Evolutionary conservation across 2,329 filamentous ascomycete species (phyloP).

Genomic region (Dactylellina leptospora): DNA sequence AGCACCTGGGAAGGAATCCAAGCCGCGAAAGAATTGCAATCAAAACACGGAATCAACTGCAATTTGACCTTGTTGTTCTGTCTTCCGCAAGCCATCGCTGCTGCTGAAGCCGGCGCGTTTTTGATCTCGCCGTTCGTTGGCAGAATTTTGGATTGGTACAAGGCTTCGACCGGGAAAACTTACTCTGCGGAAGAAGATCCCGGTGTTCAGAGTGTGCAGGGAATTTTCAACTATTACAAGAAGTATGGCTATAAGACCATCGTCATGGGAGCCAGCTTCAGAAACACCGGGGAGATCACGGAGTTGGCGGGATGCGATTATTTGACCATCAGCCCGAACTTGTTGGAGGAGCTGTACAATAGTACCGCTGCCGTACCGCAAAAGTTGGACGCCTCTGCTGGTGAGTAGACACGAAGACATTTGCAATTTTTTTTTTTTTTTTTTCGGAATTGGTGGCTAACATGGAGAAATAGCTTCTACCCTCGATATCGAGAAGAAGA

Average conservation of each 20-base stretch:
- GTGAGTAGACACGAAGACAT: slow-evolving; percentile 19
- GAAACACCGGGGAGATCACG: slow-evolving; percentile 94
- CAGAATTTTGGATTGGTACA: slow-evolving; percentile 99
- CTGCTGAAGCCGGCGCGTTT: slow-evolving; percentile 92
- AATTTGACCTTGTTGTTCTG: slow-evolving; percentile 99
- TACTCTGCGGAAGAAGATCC: slow-evolving; percentile 91
- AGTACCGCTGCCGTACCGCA: slow-evolving; percentile 81
- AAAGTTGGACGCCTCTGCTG: slow-evolving; percentile 82
- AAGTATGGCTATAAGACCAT: slow-evolving; percentile 99
- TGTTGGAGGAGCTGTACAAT: slow-evolving; percentile 93
- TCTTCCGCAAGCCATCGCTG: slow-evolving; percentile 88
- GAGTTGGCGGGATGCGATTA: slow-evolving; percentile 99
- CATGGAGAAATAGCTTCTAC: slow-evolving; percentile 61
- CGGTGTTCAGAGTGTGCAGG: slow-evolving; percentile 90
- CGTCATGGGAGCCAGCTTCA: slow-evolving; percentile 99
- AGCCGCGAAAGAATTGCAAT: slow-evolving; percentile 95
- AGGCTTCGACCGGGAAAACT: slow-evolving; percentile 92
- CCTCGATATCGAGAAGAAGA: slow-evolving; percentile 84
- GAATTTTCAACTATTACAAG: slow-evolving; percentile 99
- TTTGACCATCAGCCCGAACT: slow-evolving; percentile 95
- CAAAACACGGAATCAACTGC: slow-evolving; percentile 94
- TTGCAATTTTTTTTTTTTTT: background rate
- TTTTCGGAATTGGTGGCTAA: slow-evolving; percentile 11
- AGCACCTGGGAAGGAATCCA: slow-evolving; percentile 99
- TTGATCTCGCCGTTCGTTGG: slow-evolving; percentile 99